Evolutionary conservation across 805 yeast genomes (phyloP).

Genomic region (Wickerhamomyces silvicola): DNA sequence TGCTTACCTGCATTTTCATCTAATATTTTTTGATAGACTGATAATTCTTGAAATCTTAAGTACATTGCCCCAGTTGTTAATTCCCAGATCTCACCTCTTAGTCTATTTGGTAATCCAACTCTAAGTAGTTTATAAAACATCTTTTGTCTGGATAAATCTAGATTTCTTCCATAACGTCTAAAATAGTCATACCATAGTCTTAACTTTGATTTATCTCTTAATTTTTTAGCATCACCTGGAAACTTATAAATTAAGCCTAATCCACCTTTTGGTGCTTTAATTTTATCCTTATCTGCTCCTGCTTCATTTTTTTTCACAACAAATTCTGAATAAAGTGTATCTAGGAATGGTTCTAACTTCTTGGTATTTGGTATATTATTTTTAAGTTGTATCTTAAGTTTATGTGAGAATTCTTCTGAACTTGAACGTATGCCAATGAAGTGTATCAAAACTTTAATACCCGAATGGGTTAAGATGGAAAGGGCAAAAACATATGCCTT

Average conservation of each 20-base stretch:
- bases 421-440: conserved; percentile 74
- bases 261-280: conserved; percentile 70
- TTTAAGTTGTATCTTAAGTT: conserved; percentile 53
- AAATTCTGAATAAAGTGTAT: conserved; percentile 82
- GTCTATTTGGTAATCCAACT: conserved; percentile 89
- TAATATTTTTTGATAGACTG: conserved; percentile 53
- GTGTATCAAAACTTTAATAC: conserved; percentile 55
- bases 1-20: conserved; percentile 53
- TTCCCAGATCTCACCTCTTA: conserved; percentile 97
- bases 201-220: conserved; percentile 78
- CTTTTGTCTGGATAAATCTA: conserved; percentile 67
- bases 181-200: conserved; percentile 92
- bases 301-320: conserved; percentile 46
- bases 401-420: conserved; percentile 74
- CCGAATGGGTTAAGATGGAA: conserved; percentile 61
- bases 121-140: conserved; percentile 77
- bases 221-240: conserved; percentile 80
- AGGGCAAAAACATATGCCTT: conserved; percentile 74
- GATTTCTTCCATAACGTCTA: conserved; percentile 74
- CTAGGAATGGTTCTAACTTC: conserved; percentile 56
- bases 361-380: conserved; percentile 58
- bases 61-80: conserved; percentile 81
- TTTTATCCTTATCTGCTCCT: conserved; percentile 27
- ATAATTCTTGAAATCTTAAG: conserved; percentile 54
- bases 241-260: conserved; percentile 77